These are phyloP conservation scores for Acer yangbiense DNA, from an alignment of 345 rosid species.

Conservation along the genomic window DNA sequence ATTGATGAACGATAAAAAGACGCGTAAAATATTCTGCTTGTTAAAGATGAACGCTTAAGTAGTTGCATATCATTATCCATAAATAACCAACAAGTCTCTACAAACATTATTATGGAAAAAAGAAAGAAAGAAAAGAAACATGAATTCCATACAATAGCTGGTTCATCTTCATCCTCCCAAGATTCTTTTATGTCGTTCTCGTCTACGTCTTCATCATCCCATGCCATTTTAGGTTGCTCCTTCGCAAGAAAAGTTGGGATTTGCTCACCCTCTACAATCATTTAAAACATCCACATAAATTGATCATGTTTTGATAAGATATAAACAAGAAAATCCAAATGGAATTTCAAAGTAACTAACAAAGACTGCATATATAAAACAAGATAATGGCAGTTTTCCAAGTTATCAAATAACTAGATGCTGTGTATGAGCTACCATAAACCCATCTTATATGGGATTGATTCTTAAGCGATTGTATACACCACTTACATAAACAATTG, in stretches of 20 bases:
- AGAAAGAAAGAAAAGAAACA: neutral
- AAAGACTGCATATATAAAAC: neutral
- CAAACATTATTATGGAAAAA: neutral
- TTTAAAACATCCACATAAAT: neutral
- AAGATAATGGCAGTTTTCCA: neutral
- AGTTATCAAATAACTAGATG: neutral
- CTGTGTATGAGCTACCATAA: neutral
- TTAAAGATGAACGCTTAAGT: neutral
- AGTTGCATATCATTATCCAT: neutral
- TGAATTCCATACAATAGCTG: constrained; percentile 24
- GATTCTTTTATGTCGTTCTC: constrained; percentile 39
- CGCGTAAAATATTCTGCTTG: neutral
- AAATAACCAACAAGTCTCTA: neutral
- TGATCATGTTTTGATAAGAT: neutral
- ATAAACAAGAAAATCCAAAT: neutral
- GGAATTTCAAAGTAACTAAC: neutral
- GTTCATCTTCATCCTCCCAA: constrained; percentile 46
- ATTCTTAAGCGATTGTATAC: neutral
- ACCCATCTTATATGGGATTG: neutral
- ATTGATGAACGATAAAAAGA: neutral
- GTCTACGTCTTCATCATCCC: constrained; percentile 42
- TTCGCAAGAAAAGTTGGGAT: constrained; percentile 4
- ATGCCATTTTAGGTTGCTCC: constrained; percentile 21
- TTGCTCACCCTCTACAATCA: neutral
- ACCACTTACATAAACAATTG: neutral